phyloP scores from a whole-genome alignment of 805 yeast genomes.

The Yamadazyma philogaea region DNA sequence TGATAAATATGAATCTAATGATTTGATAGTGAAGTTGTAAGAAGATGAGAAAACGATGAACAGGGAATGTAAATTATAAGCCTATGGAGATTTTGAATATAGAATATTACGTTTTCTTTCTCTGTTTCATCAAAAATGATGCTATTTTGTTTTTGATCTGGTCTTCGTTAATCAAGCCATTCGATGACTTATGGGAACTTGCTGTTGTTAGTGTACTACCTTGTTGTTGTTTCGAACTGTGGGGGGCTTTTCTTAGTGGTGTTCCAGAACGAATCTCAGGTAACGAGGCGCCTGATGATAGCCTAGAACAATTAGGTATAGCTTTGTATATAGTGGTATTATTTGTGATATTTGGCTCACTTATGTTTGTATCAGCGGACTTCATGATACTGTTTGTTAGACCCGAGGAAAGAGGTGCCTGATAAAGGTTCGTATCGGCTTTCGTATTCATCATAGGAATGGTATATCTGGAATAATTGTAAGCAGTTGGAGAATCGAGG shows the following conservation, averaged over 20 bases:
- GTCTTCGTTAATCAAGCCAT: conserved; percentile 8
- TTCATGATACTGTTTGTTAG: neutral
- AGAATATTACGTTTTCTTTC: no score
- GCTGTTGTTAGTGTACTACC: no score
- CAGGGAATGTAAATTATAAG: neutral
- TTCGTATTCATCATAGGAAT: neutral
- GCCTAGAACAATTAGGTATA: no score
- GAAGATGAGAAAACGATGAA: neutral
- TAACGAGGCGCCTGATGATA: neutral
- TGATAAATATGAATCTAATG: conserved; percentile 28
- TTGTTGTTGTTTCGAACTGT: neutral
- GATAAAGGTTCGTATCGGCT: conserved; percentile 6
- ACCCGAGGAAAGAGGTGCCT: neutral
- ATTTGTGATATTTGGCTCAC: neutral
- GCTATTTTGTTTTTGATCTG: conserved; percentile 11
- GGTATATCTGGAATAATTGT: conserved; percentile 13
- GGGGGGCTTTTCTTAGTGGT: neutral
- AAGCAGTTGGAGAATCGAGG: conserved; percentile 25
- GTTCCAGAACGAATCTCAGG: neutral
- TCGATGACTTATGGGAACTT: no score
- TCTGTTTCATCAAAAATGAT: conserved; percentile 5
- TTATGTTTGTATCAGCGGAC: neutral
- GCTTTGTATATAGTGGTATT: neutral
- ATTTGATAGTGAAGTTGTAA: conserved; percentile 36
- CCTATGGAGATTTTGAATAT: no score